Evolutionary conservation across 257 asterid genomes (phyloP).

Genomic region (Galeopsis tetrahit): DNA sequence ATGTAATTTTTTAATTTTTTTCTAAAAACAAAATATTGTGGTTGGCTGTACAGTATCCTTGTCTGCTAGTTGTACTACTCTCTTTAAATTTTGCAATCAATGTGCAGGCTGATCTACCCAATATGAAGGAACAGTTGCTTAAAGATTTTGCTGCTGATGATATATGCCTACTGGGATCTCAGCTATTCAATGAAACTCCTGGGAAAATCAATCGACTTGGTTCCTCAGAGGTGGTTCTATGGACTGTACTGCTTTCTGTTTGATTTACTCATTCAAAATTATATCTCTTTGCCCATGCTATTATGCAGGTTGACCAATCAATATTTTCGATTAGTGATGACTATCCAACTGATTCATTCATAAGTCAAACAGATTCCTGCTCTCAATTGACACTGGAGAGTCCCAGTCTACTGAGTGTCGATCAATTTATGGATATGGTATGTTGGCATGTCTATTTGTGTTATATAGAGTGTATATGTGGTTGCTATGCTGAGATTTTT

Average conservation of each 20-base stretch:
- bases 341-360: slow-evolving; percentile 55
- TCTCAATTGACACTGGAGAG: slow-evolving; percentile 54
- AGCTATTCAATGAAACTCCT: slow-evolving; percentile 52
- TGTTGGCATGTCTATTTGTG: slow-evolving; percentile 27
- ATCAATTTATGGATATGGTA: slow-evolving; percentile 79
- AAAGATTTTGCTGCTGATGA: slow-evolving; percentile 79
- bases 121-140: slow-evolving; percentile 62
- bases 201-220: slow-evolving; percentile 47
- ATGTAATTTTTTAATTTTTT: slow-evolving; percentile 41
- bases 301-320: slow-evolving; percentile 50
- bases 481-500: slow-evolving; percentile 5
- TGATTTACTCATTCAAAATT: slow-evolving; percentile 22
- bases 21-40: background rate
- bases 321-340: slow-evolving; percentile 53
- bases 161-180: slow-evolving; percentile 69
- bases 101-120: slow-evolving; percentile 57
- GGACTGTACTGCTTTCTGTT: slow-evolving; percentile 24
- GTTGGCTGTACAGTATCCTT: slow-evolving; percentile 10
- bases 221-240: slow-evolving; percentile 55
- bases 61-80: slow-evolving; percentile 13
- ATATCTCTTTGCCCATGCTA: slow-evolving; percentile 31
- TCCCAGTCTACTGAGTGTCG: slow-evolving; percentile 63
- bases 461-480: background rate
- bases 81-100: slow-evolving; percentile 26
- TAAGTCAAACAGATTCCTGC: slow-evolving; percentile 52